Evolutionary conservation across 1,284 basidiomycete species (phyloP), one percentile per base, ranked within the genome.

Genomic region (Leccinum griseonigrum): DNA sequence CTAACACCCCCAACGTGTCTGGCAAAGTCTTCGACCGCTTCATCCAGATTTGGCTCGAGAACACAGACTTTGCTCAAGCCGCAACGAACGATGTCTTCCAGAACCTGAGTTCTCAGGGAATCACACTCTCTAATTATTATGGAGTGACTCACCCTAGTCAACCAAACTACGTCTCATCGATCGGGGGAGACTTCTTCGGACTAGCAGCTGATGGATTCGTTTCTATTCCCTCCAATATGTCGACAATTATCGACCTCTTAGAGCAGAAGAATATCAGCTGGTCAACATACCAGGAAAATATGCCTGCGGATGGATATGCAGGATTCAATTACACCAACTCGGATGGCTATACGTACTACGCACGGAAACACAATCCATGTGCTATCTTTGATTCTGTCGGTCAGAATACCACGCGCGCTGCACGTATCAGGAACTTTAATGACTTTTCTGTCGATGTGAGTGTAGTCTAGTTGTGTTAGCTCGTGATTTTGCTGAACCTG

Each of bases 401-500:
- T 6, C 69, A 69, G 56, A 75, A 78, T 38, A 63, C 78, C 1
- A 67, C 73, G 0, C 83, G 86, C 34, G 76, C 78, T 6, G 64
- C 73, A 9, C 78, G 82, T n/a, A 80, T 85, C 60, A 81, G 87
- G 56, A 90, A 87, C 75, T 89, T 88, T 71, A 87, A 86, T 62
- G 79, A 86, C 70, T 83, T 86, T 62, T 78, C 81, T 6, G 69
- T 75, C 53, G 86, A 88, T 65, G 73, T 84, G 78, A 55, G 67
- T 58, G 10, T 38, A 29, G 31, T 40, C 22, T 34, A n/a, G 31
- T 58, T n/a, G 48, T 54, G 40, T 52, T 18, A 31, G 4, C 48
- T 16, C 3, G 3, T 38, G 6, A 13, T 32, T 22, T 60, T 36
- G 8, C 43, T 63, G 31, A 59, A 31, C 36, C 5, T 46, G 14